Conservation (phyloP, 2,329 filamentous ascomycete genomes). For the Aspergillus carbonarius region DNA sequence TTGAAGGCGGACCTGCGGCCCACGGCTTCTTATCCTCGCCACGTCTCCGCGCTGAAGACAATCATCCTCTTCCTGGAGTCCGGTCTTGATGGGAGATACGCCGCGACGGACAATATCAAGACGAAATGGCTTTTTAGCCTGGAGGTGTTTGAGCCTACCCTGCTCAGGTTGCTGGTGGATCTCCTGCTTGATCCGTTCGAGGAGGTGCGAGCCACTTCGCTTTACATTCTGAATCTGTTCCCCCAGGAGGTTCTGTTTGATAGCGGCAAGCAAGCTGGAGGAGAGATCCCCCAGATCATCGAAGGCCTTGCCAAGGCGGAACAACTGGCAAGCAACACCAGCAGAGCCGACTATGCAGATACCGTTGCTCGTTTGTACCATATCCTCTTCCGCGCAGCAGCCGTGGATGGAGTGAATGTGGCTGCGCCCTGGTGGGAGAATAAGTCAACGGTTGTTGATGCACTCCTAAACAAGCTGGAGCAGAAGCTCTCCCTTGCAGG, state of each 20-base stretch:
- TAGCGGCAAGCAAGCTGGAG: slow-evolving; percentile 5
- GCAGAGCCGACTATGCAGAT: slow-evolving; percentile 88
- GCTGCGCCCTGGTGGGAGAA: slow-evolving; percentile 31
- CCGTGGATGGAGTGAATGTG: slow-evolving; percentile 29
- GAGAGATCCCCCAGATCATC: slow-evolving; percentile 25
- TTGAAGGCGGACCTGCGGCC: slow-evolving; percentile 72
- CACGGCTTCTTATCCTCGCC: slow-evolving; percentile 84
- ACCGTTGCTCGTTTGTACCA: slow-evolving; percentile 78
- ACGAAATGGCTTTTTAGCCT: slow-evolving; percentile 52
- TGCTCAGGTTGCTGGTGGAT: slow-evolving; percentile 65
- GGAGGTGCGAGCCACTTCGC: slow-evolving; percentile 68
- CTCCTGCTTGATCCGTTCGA: slow-evolving; percentile 88
- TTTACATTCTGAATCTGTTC: slow-evolving; percentile 46
- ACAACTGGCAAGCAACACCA: slow-evolving; percentile 56
- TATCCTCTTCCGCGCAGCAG: slow-evolving; percentile 62
- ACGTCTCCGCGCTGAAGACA: slow-evolving; percentile 75
- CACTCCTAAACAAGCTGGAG: slow-evolving; percentile 63
- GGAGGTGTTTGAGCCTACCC: slow-evolving; percentile 40
- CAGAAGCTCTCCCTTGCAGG: slow-evolving; percentile 63
- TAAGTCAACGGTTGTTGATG: slow-evolving; percentile 54
- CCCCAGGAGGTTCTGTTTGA: slow-evolving; percentile 30
- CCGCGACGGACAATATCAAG: slow-evolving; percentile 45
- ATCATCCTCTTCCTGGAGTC: slow-evolving; percentile 66
- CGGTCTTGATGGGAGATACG: slow-evolving; percentile 59
- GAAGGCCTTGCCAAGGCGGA: slow-evolving; percentile 37